Percentiles rank a stretch among this genome's conserved stretches.
These are phyloP conservation scores for Medicago arabica DNA, from an alignment of 306 rosid species.

Conservation along the genomic window DNA sequence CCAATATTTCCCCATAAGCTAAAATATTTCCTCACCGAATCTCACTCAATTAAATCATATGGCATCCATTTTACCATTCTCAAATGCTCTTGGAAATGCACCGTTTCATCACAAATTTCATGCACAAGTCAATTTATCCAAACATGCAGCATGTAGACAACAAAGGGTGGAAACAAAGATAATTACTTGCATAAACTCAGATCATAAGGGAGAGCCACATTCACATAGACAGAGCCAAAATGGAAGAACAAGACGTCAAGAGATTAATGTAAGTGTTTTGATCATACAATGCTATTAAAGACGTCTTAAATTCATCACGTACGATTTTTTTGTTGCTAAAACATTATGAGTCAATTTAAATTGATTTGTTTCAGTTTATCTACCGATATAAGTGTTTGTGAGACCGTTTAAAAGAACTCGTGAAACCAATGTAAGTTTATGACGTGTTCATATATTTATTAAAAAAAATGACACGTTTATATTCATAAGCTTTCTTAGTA, in stretches of 20 bases:
- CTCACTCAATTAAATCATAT: background rate
- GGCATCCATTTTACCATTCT: background rate
- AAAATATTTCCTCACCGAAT: background rate
- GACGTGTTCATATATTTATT: too few species aligned
- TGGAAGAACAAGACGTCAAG: background rate
- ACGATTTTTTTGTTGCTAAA: too few species aligned
- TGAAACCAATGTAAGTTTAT: too few species aligned
- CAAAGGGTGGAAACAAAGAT: background rate
- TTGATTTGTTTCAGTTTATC: too few species aligned
- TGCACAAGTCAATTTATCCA: background rate
- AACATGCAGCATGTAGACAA: constrained; percentile 8
- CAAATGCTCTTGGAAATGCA: background rate
- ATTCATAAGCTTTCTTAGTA: too few species aligned
- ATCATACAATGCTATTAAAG: too few species aligned
- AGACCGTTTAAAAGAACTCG: too few species aligned
- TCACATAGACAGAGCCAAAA: background rate
- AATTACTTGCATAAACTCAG: background rate
- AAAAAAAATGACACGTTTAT: too few species aligned
- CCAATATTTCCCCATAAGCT: background rate
- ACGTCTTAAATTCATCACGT: too few species aligned
- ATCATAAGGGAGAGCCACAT: background rate
- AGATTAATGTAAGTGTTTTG: background rate
- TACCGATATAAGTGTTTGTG: too few species aligned
- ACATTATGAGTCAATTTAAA: too few species aligned
- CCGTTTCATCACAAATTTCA: background rate